Conservation (phyloP, 1,139 yeast genomes). For the Suhomyces wounanorum region DNA sequence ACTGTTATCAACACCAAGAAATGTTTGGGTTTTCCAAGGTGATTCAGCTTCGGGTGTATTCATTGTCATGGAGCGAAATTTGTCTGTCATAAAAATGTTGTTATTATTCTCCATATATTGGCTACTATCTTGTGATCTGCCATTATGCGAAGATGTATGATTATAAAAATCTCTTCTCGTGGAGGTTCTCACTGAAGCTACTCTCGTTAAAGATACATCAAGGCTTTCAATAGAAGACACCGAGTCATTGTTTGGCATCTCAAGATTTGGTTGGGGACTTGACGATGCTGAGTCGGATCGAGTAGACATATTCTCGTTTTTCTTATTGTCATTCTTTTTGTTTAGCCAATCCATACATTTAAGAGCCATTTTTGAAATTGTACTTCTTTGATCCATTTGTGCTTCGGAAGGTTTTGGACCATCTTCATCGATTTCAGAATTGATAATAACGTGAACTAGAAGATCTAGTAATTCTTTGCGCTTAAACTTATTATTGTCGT, state of each 20-base stretch:
- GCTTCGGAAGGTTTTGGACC: slow-evolving; percentile 2
- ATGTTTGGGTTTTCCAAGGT: slow-evolving; percentile 8
- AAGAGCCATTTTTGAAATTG: slow-evolving; percentile 55
- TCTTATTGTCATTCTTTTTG: neutral
- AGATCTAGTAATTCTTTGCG: slow-evolving; percentile 53
- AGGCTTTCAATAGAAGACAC: slow-evolving; percentile 14
- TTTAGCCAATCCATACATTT: slow-evolving; percentile 67
- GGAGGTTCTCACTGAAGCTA: slow-evolving; percentile 43
- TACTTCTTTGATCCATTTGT: slow-evolving; percentile 28
- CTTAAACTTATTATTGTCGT: slow-evolving; percentile 55
- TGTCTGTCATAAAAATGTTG: slow-evolving; percentile 18
- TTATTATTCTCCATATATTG: slow-evolving; percentile 20
- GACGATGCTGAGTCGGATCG: neutral
- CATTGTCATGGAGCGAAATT: slow-evolving; percentile 4
- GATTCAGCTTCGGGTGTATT: neutral
- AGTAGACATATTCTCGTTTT: neutral
- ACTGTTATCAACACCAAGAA: slow-evolving; percentile 40
- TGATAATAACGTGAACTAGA: slow-evolving; percentile 47
- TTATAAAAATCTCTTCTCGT: slow-evolving; percentile 40
- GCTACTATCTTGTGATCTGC: slow-evolving; percentile 6
- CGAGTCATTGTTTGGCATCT: slow-evolving; percentile 11
- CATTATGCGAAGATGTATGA: slow-evolving; percentile 37
- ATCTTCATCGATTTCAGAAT: slow-evolving; percentile 20
- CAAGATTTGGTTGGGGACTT: neutral
- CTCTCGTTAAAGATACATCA: slow-evolving; percentile 31